These are phyloP conservation scores for Trichoderma guizhouense DNA, from an alignment of 2,329 filamentous ascomycete species.

Conservation along the genomic window DNA sequence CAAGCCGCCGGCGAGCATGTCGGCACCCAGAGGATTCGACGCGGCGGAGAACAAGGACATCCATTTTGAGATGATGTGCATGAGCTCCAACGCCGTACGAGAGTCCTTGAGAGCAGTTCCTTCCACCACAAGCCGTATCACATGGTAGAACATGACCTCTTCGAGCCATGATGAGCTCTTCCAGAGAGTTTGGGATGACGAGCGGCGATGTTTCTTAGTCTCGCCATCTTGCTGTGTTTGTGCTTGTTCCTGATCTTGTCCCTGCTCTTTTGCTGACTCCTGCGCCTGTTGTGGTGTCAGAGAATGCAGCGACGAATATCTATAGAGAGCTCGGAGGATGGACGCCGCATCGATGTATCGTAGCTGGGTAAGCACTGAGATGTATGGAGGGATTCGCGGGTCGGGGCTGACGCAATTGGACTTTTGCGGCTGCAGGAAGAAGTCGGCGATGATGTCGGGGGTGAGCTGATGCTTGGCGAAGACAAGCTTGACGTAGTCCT, in stretches of 20 bases:
- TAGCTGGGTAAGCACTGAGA: constrained; percentile 52
- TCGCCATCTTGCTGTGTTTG: neutral
- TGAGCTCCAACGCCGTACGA: constrained; percentile 49
- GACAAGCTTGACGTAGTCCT: constrained; percentile 48
- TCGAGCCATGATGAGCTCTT: constrained; percentile 62
- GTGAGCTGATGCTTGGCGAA: constrained; percentile 51
- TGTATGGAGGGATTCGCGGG: constrained; percentile 56
- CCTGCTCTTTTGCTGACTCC: constrained; percentile 7
- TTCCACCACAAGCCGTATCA: constrained; percentile 77
- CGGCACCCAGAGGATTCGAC: constrained; percentile 45
- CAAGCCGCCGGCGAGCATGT: constrained; percentile 46
- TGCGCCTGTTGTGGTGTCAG: constrained; percentile 17
- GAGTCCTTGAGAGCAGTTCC: constrained; percentile 46
- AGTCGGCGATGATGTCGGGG: constrained; percentile 50
- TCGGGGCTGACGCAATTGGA: constrained; percentile 51
- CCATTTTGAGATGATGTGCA: constrained; percentile 53
- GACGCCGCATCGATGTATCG: constrained; percentile 53
- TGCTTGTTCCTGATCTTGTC: neutral
- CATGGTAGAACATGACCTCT: constrained; percentile 89
- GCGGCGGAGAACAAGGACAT: constrained; percentile 56
- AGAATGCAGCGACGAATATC: constrained; percentile 52
- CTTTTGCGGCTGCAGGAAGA: constrained; percentile 55
- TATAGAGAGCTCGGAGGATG: constrained; percentile 53
- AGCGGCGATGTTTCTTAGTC: constrained; percentile 24
- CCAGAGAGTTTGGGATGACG: constrained; percentile 42